Evolutionary conservation across 2,329 filamentous ascomycete species (phyloP).

Genomic region (Aspergillus pseudoterreus): DNA sequence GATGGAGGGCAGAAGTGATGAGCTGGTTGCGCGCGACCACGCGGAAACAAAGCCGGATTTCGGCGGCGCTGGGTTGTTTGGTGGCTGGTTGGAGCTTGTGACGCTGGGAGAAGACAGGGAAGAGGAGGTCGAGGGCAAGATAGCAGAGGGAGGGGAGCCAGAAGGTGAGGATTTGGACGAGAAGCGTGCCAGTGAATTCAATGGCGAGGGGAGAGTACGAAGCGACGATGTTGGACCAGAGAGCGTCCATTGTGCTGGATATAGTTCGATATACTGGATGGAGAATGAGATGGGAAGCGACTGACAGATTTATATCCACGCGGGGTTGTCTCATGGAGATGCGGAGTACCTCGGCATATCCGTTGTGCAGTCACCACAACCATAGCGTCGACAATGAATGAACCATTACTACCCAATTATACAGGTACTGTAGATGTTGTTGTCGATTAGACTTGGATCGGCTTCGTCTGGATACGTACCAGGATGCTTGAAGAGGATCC

Average conservation of each 20-base stretch:
- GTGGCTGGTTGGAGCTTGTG: conserved; percentile 55
- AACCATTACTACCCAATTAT: no score
- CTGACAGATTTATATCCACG: no score
- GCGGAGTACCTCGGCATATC: background rate
- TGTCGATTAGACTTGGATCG: no score
- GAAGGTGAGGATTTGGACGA: conserved; percentile 22
- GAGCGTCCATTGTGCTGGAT: background rate
- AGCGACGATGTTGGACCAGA: conserved; percentile 6
- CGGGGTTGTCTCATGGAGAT: no score
- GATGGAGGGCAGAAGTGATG: conserved; percentile 37
- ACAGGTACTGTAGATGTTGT: no score
- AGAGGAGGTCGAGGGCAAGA: conserved; percentile 41
- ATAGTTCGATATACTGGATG: background rate
- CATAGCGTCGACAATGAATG: no score
- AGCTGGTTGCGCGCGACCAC: conserved; percentile 50
- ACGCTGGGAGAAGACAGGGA: conserved; percentile 47
- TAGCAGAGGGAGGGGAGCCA: conserved; percentile 34
- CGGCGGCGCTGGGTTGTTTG: conserved; percentile 45
- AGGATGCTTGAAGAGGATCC: no score
- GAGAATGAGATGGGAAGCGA: no score
- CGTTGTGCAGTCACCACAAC: no score
- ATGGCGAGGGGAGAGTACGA: conserved; percentile 11
- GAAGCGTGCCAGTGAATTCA: conserved; percentile 25
- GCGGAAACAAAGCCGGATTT: conserved; percentile 44
- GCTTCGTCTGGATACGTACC: no score